Evolutionary conservation across 2,329 filamentous ascomycete species (phyloP).

Genomic region (Didymella keratinophila): DNA sequence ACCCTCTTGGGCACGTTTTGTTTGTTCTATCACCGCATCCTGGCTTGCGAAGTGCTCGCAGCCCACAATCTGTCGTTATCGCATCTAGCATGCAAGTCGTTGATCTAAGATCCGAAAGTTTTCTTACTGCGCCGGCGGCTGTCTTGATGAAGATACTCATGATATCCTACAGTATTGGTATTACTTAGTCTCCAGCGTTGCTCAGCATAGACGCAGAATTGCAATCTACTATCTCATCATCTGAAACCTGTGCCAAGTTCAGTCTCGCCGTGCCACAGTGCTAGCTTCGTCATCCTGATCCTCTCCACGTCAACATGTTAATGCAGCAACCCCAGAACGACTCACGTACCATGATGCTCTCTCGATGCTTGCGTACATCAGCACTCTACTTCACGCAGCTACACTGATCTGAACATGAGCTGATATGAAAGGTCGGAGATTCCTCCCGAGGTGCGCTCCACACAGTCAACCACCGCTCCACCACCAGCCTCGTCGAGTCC

Average conservation of each 20-base stretch:
- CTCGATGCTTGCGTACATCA: not conserved
- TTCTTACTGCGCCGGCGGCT: slow-evolving; percentile 8
- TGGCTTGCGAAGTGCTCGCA: slow-evolving; percentile 33
- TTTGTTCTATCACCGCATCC: slow-evolving; percentile 3
- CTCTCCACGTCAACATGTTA: not conserved
- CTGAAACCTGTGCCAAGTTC: slow-evolving; percentile 2
- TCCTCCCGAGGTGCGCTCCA: not conserved
- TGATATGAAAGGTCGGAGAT: slow-evolving; percentile 9
- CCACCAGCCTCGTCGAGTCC: not conserved
- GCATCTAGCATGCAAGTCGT: slow-evolving; percentile 29
- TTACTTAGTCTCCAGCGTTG: slow-evolving; percentile 16
- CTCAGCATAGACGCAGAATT: slow-evolving; percentile 11
- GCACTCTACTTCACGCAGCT: slow-evolving; percentile 8
- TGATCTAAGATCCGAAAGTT: slow-evolving; percentile 16
- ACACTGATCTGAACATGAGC: not conserved
- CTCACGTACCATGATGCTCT: not conserved
- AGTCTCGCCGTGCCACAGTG: not conserved
- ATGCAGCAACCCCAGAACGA: not conserved
- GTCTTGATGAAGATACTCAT: slow-evolving; percentile 14
- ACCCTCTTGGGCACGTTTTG: slow-evolving; percentile 21
- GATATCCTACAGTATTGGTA: slow-evolving; percentile 23
- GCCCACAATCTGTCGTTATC: slow-evolving; percentile 30
- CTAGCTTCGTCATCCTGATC: not conserved
- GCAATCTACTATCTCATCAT: slow-evolving; percentile 14
- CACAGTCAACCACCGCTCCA: slow-evolving; percentile 4